phyloP scores from a whole-genome alignment of 208 protist species.

The Phytomonas serpens region DNA sequence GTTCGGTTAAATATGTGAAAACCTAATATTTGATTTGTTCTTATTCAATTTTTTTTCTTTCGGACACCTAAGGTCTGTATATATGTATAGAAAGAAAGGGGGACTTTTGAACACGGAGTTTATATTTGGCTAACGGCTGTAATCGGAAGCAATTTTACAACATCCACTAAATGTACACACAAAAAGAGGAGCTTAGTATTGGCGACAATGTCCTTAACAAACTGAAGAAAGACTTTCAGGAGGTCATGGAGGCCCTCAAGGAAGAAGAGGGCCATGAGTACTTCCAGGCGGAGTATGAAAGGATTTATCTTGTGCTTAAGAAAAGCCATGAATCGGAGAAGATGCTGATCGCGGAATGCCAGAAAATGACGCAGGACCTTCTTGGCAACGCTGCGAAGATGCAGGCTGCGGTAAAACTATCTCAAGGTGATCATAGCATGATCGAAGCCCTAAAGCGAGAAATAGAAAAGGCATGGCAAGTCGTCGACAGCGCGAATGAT shows the following conservation, averaged over 20 bases:
- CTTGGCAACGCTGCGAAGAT: slow-evolving; percentile 97
- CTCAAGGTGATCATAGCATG: slow-evolving; percentile 96
- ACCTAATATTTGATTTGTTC: neutral
- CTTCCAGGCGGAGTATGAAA: slow-evolving; percentile 97
- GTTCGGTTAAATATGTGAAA: neutral
- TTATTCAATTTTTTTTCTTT: neutral
- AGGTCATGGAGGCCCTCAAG: slow-evolving; percentile 91
- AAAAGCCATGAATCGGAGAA: slow-evolving; percentile 97
- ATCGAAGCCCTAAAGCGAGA: slow-evolving; percentile 96
- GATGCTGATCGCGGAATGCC: slow-evolving; percentile 92
- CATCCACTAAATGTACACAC: neutral
- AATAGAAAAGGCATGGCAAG: slow-evolving; percentile 96
- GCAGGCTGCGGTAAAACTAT: slow-evolving; percentile 94
- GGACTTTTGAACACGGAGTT: neutral
- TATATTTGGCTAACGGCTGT: neutral
- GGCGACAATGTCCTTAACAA: slow-evolving; percentile 70
- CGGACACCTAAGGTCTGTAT: neutral
- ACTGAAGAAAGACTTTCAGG: slow-evolving; percentile 93
- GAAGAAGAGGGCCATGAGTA: slow-evolving; percentile 87
- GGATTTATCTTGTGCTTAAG: slow-evolving; percentile 93
- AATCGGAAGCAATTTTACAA: neutral
- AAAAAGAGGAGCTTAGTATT: slow-evolving; percentile 49
- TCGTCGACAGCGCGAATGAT: slow-evolving; percentile 95
- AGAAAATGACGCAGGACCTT: slow-evolving; percentile 95
- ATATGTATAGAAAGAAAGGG: neutral